Evolutionary conservation across 208 protist genomes (phyloP), one percentile per base, ranked within the genome.

Genomic region (Trypanosoma brucei): DNA sequence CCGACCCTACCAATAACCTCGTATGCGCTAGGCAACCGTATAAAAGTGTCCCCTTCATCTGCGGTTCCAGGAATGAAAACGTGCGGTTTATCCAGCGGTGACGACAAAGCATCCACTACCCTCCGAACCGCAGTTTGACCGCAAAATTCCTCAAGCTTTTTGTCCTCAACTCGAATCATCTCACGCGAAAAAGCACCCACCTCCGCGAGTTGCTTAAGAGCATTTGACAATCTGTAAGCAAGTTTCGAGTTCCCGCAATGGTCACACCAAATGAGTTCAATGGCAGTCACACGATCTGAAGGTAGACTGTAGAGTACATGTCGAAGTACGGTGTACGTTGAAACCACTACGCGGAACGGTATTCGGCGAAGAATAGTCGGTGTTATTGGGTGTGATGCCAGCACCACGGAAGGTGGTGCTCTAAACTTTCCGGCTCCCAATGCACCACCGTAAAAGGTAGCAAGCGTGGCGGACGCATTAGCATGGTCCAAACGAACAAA

Each of bases 401-500:
- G 36, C 39, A 62, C 34, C 46, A 45, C 45, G 49, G 59, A 67
- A 8, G 60, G 67, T 57, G 40, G 37, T 34, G 48, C 49, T 39
- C 55, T 40, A n/a, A 58, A 31, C 5, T 36, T 45, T 35, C 13
- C 39, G n/a, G 31, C 64, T 55, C 13, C 63, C 57, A 45, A 72
- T 51, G 45, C 36, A 77, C 36, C 79, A 62, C 48, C 73, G 68
- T 42, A 73, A 68, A 91, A 84, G 46, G 72, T 73, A 31, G 81
- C 68, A 22, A 95, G 69, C 39, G 79, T 91, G 11, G 90, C 84
- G 45, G 75, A 85, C 14, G 86, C 77, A 49, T 70, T 84, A n/a
- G 72, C 78, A 71, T 96, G 75, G 70, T 96, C 91, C 9, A 96
- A 70, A 0, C 86, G 83, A 46, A 96, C 91, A 83, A 96, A 96